Base-by-base conservation (phyloP, 768 basidiomycete species). In the Cyclocybe cylindracea region DNA sequence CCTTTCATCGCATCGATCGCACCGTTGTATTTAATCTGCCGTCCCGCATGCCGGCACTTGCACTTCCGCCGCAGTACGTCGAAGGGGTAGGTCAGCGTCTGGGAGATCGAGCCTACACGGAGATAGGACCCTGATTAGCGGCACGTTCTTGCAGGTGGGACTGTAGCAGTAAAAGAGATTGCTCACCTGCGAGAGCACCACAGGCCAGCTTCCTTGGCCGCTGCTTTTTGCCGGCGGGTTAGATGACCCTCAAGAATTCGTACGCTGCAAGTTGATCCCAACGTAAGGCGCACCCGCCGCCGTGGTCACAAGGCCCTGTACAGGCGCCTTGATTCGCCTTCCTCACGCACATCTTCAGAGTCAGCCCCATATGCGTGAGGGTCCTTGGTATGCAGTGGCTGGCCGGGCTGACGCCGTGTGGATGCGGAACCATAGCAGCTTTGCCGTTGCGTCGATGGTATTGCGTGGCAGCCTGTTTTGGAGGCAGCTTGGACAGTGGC, bases 191-290 rank as follows among this genome's bases (percentile, higher is more conserved):
- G 54, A 95, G 70, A 32, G 91, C 94, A 35, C 95, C 96, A 56
- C 94, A 97, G 1, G 72, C 58, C 66, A 97, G 67, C 69, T 96
- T 95, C 58, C 89, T 75, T 44, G 75, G 59, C 39, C 74, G 46
- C 70, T 84, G 59, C 65, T 84, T 74, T 90, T 86, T 34, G 87
- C 91, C 3, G 91, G 91, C n/a, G 89, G 89, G 24, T 87, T 93
- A 55, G n/a, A 91, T 76, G 40, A 85, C 85, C 48, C 89, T 79
- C 64, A 92, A 64, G 42, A 86, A 78, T 68, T 98, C 96, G 63
- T 98, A 98, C 29, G 92, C 77, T n/a, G 93, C 90, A 97, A 97
- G 67, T 97, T 97, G 66, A 95, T 87, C 10, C 92, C 85, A 16
- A 89, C 86, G 58, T 89, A 89, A 3, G 95, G 95, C 11, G 94